Evolutionary conservation across 2,329 filamentous ascomycete species (phyloP).

Genomic region (Aspergillus tubingensis): DNA sequence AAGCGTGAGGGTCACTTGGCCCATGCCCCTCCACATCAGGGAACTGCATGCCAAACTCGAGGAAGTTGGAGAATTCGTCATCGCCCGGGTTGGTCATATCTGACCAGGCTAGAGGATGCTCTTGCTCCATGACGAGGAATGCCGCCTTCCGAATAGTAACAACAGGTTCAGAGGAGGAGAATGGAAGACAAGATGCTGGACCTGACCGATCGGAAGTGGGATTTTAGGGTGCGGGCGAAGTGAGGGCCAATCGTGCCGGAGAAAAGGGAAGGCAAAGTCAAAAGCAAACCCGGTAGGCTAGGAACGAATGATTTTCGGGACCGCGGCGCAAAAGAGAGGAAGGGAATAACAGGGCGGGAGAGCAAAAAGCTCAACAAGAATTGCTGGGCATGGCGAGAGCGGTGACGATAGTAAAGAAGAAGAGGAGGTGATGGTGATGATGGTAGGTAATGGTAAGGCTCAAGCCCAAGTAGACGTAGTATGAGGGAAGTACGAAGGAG

Average conservation of each 20-base stretch:
- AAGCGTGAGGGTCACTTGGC: slow-evolving; percentile 38
- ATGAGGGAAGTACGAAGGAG: neutral
- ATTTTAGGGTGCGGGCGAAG: neutral
- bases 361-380: slow-evolving; percentile 9
- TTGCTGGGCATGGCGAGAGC: slow-evolving; percentile 11
- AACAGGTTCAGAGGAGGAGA: neutral
- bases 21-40: slow-evolving; percentile 44
- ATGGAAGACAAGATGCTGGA: neutral
- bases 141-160: neutral
- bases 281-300: neutral
- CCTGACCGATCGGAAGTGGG: neutral
- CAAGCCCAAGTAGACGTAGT: slow-evolving; percentile 1
- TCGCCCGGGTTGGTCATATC: slow-evolving; percentile 43
- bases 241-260: neutral
- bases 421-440: neutral
- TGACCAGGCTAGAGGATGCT: slow-evolving; percentile 29
- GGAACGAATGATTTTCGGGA: neutral
- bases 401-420: neutral
- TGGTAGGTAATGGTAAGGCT: neutral
- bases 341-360: neutral
- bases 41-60: slow-evolving; percentile 52
- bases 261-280: neutral
- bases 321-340: neutral
- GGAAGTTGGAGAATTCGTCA: slow-evolving; percentile 53
- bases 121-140: slow-evolving; percentile 40